Conservation (phyloP, 169 alveolate species). For the Eimeria acervulina region DNA sequence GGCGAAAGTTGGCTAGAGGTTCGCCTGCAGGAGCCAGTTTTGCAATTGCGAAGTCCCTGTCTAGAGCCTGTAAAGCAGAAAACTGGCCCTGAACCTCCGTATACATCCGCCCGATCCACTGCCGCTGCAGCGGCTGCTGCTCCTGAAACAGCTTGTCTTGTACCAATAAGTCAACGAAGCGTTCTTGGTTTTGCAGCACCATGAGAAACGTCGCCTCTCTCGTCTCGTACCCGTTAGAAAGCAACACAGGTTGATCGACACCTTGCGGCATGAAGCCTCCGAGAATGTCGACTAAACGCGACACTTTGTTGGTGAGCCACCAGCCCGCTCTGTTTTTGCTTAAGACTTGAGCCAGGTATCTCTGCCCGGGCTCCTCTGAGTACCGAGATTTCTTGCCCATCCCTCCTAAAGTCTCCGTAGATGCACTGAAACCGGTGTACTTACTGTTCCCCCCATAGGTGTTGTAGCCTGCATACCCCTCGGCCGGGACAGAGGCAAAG, state of each 20-base stretch:
- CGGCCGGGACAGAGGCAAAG: not conserved
- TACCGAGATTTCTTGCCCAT: not conserved
- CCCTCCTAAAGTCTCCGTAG: not conserved
- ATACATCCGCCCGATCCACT: slow-evolving; percentile 68
- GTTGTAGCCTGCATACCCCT: not conserved
- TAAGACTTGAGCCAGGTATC: slow-evolving; percentile 19
- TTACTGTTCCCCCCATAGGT: not conserved
- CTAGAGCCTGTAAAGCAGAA: not conserved
- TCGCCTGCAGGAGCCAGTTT: slow-evolving; percentile 21
- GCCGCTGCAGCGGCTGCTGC: not conserved
- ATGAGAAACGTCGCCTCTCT: not conserved
- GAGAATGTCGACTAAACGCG: not conserved
- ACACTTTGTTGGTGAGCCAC: slow-evolving; percentile 30
- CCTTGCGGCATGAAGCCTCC: slow-evolving; percentile 15
- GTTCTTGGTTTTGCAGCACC: slow-evolving; percentile 8
- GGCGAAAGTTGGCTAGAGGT: not conserved
- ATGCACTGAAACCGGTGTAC: not conserved
- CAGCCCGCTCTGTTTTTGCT: not conserved
- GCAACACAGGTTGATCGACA: slow-evolving; percentile 6
- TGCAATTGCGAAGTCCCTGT: slow-evolving; percentile 29
- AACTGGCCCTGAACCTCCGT: slow-evolving; percentile 19
- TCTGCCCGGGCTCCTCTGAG: slow-evolving; percentile 61
- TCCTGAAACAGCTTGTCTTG: slow-evolving; percentile 1
- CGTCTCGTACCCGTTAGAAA: slow-evolving; percentile 36
- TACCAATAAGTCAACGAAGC: slow-evolving; percentile 6